Conservation (phyloP, 2,329 filamentous ascomycete species). For the Graphiopsis chlorocephala region DNA sequence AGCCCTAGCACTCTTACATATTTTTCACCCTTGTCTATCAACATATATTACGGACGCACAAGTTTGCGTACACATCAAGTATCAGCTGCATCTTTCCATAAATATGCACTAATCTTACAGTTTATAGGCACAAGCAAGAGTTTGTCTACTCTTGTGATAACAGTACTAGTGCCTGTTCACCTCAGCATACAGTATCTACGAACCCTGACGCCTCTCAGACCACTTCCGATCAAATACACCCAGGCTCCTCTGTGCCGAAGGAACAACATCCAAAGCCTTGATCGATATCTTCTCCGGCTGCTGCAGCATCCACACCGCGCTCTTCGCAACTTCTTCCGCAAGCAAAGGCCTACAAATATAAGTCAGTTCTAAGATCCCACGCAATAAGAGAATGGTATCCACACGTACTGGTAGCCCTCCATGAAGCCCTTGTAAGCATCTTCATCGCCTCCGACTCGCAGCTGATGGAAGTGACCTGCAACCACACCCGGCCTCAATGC, state of each 20-base stretch:
- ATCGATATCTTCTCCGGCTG: slow-evolving; percentile 42
- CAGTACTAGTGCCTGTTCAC: not conserved
- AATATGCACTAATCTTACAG: not conserved
- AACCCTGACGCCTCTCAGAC: slow-evolving; percentile 25
- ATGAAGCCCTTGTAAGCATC: slow-evolving; percentile 45
- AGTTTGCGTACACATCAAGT: not conserved
- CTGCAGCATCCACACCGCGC: slow-evolving; percentile 44
- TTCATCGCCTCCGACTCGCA: slow-evolving; percentile 46
- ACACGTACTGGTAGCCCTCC: slow-evolving; percentile 39
- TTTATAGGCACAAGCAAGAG: not conserved
- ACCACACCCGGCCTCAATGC: slow-evolving; percentile 49
- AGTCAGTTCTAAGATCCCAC: not conserved
- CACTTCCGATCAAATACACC: slow-evolving; percentile 38
- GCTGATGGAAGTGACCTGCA: slow-evolving; percentile 49
- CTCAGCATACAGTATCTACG: not conserved
- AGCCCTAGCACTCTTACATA: not conserved
- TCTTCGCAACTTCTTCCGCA: slow-evolving; percentile 44
- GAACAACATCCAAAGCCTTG: slow-evolving; percentile 49
- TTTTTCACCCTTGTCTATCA: not conserved
- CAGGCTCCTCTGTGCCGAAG: slow-evolving; percentile 41
- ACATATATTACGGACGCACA: not conserved
- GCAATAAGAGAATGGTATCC: not conserved
- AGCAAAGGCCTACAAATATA: slow-evolving; percentile 34
- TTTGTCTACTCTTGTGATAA: not conserved
- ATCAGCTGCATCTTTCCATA: not conserved